Evolutionary conservation across 2,329 filamentous ascomycete genomes (phyloP), one percentile per base, ranked within the genome.

Genomic region (Chalaropsis ovoidea): DNA sequence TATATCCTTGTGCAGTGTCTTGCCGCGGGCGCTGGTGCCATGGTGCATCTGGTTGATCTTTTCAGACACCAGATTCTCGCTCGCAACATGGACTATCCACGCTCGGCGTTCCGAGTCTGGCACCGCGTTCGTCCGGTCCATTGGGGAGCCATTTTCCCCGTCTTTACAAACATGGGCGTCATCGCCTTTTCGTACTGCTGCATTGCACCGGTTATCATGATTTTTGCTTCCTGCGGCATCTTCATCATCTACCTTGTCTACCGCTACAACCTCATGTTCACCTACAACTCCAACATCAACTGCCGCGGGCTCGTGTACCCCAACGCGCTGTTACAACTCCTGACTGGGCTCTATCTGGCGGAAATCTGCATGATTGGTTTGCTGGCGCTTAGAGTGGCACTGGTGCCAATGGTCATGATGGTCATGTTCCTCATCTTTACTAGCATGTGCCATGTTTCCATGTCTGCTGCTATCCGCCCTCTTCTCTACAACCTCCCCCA

Each of bases 1-100:
- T 99, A 97, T 77, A 95, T 99, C 70, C 84, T 97, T 41, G 83
- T 99, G 2, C 94, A 97, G 75, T 95, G 93, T 42, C 75, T 97
- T 67, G 87, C 86, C 1, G 85, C 93, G 68, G 88, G 90, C 2
- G 82, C 89, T 0, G 83, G 86, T 60, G 82, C 88, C 0, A 75
- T 97, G 4, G 79, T 95, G 1, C 90, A 95, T 70, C 73, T 81
- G 0, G 77, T 79, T 15, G 90, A 90, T 17, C 81, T 97, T 0
- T 69, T 78, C 6, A 73, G 77, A 1, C 77, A 79, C 13, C 71
- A 74, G 62, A 75, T 92, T 60, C 75, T 95, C 39, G 89, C 88
- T 72, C 84, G 85, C 62, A 73, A 95, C 5, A 78, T 92, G 60
- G 89, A 91, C 74, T 88, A 85, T 0, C 94, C 94, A 0, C 84